A percentile compares a stretch with the other conserved stretches of the same genome.
These are phyloP conservation scores for Oxyria digyna DNA, from an alignment of 148 eudicot genomes.

Conservation along the genomic window DNA sequence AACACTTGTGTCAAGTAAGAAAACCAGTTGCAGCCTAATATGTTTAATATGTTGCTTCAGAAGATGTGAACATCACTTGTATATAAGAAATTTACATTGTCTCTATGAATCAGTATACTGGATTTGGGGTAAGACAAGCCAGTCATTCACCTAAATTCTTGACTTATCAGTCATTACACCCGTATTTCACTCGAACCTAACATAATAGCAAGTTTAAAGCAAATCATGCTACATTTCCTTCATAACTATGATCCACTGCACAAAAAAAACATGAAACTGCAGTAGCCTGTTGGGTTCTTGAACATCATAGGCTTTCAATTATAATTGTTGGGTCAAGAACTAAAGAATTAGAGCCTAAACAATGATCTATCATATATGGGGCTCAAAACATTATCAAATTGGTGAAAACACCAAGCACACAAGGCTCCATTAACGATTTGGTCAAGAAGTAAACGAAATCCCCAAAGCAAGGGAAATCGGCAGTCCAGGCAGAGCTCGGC, in stretches of 20 bases:
- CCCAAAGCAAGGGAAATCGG: constrained; percentile 87
- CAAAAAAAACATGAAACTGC: not conserved
- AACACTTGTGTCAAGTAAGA: too few species aligned
- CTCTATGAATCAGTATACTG: not conserved
- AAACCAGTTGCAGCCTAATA: too few species aligned
- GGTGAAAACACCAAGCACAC: constrained; percentile 71
- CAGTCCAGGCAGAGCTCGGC: constrained; percentile 88
- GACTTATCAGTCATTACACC: not conserved
- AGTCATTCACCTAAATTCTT: not conserved
- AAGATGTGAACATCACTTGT: not conserved
- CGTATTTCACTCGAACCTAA: not conserved
- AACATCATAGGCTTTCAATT: not conserved
- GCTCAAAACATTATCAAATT: constrained; percentile 79
- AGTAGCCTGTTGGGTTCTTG: not conserved
- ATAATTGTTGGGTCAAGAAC: not conserved
- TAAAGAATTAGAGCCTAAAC: not conserved
- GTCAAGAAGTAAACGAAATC: constrained; percentile 79
- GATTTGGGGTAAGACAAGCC: not conserved
- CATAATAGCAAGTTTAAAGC: not conserved
- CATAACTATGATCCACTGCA: not conserved
- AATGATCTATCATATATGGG: not conserved
- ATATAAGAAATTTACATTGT: not conserved
- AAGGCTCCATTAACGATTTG: constrained; percentile 86
- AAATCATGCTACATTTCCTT: not conserved
- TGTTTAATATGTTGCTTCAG: not conserved